A percentile compares a stretch with the other conserved stretches of the same genome.
phyloP scores from a whole-genome alignment of 2,329 filamentous ascomycete genomes.

The Colletotrichum destructivum region DNA sequence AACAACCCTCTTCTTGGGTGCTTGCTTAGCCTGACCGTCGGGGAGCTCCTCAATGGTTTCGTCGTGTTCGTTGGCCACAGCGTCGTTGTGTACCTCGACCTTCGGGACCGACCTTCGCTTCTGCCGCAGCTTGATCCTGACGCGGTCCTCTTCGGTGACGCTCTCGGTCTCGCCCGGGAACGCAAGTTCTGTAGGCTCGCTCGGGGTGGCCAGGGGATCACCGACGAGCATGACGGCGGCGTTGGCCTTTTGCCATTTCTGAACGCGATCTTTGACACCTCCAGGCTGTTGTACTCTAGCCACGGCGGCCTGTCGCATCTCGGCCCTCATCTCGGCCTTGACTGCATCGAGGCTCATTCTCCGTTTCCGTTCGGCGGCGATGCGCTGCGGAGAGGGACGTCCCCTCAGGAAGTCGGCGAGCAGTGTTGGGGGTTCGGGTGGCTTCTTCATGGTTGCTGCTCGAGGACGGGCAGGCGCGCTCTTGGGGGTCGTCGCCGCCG shows the following conservation, averaged over 20 bases:
- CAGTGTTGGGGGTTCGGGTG: slow-evolving; percentile 63
- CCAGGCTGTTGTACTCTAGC: slow-evolving; percentile 73
- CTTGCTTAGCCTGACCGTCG: slow-evolving; percentile 60
- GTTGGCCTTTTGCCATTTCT: slow-evolving; percentile 87
- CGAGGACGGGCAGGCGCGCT: slow-evolving; percentile 59
- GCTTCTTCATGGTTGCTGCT: slow-evolving; percentile 56
- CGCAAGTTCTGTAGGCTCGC: slow-evolving; percentile 74
- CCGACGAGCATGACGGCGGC: slow-evolving; percentile 73
- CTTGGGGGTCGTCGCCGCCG: slow-evolving; percentile 54
- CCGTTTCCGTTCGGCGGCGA: slow-evolving; percentile 67
- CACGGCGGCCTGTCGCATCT: slow-evolving; percentile 73
- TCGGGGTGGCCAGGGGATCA: slow-evolving; percentile 67
- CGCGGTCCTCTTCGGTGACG: slow-evolving; percentile 73
- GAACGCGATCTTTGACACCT: slow-evolving; percentile 84
- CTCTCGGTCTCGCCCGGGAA: slow-evolving; percentile 72
- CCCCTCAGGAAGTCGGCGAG: slow-evolving; percentile 72
- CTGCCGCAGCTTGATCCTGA: slow-evolving; percentile 69
- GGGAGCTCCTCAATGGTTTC: slow-evolving; percentile 45
- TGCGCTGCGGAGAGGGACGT: slow-evolving; percentile 68
- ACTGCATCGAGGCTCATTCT: slow-evolving; percentile 68
- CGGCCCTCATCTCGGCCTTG: slow-evolving; percentile 65
- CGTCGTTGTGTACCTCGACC: slow-evolving; percentile 49
- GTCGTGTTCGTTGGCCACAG: slow-evolving; percentile 47
- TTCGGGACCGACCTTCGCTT: slow-evolving; percentile 57
- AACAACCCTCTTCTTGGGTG: slow-evolving; percentile 91